Conservation (phyloP, 495 filamentous ascomycete genomes). For the Talaromyces adpressus region DNA sequence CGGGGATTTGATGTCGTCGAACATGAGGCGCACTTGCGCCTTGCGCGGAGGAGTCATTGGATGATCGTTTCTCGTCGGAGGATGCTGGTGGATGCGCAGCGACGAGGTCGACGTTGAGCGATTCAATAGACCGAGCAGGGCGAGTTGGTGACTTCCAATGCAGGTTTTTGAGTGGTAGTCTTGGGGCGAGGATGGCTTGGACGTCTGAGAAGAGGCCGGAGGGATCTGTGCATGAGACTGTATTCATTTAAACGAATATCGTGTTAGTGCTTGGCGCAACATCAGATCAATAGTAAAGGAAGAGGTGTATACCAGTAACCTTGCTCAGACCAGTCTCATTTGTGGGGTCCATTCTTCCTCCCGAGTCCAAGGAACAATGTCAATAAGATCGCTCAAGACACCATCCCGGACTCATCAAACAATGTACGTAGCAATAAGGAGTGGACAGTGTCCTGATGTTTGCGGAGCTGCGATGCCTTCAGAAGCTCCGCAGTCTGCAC, state of each 20-base stretch:
- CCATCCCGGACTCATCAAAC: neutral
- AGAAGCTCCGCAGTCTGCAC: neutral
- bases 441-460: neutral
- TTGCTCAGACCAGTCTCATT: slow-evolving; percentile 39
- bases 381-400: neutral
- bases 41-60: slow-evolving; percentile 22
- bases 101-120: slow-evolving; percentile 81
- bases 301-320: slow-evolving; percentile 36
- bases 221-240: slow-evolving; percentile 77
- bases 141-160: slow-evolving; percentile 94
- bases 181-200: slow-evolving; percentile 64
- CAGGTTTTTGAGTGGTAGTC: slow-evolving; percentile 84
- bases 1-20: slow-evolving; percentile 90
- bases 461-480: neutral
- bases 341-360: slow-evolving; percentile 40
- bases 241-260: slow-evolving; percentile 5
- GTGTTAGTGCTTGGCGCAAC: neutral
- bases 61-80: slow-evolving; percentile 24
- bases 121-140: slow-evolving; percentile 84
- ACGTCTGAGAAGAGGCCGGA: slow-evolving; percentile 75
- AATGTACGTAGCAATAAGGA: neutral
- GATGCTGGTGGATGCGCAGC: slow-evolving; percentile 34
- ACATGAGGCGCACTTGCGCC: slow-evolving; percentile 36
- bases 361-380: neutral
- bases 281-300: neutral